Base-by-base conservation (phyloP, 192 early-diverging fungal genomes). In the Linnemannia hyalina region DNA sequence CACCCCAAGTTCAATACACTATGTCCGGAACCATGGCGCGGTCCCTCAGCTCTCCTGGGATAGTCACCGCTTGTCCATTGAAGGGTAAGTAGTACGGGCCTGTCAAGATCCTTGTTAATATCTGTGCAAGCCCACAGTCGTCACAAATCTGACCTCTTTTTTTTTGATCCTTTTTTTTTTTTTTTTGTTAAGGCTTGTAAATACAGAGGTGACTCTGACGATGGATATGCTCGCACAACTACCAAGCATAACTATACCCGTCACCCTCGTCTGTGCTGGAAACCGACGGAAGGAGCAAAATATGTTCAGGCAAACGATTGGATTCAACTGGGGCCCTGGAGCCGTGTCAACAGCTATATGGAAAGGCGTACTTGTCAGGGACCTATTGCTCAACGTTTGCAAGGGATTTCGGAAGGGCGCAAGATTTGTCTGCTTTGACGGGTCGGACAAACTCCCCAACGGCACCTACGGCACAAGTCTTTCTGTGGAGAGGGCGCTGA, bases 381-480 rank as follows among this genome's bases (percentile, higher is more conserved):
- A 95, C 46, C 35, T 95, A n/a, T 70, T 94, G 22, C 71, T 86
- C 70, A 68, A 70, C 26, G 80, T 78, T 73, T 85, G 79, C 52
- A 87, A 81, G 36, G 86, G 81, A 35, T 55, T 84, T 65, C 78
- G 55, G n/a, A 71, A 78, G 35, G 72, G 38, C 41, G 79, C 82
- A n/a, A 68, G 65, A 60, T 92, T 82, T 82, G 80, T 95, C 40
- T 89, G 88, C 75, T 92, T 95, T 57, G 89, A 93, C 60, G 94
- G 94, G 10, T 72, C 72, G 22, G 94, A 95, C 63, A 77, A 88
- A 44, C 88, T 95, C 38, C 89, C 94, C 29, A 93, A 95, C 41
- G 94, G 94, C 16, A 70, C 70, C 47, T 97, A 97, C 68, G 96
- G 96, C 29, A 96, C 95, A 75, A 95, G 94, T 32, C 82, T 97